Base-by-base conservation (phyloP, 1,284 basidiomycete genomes). In the Ceraceosorus guamensis region DNA sequence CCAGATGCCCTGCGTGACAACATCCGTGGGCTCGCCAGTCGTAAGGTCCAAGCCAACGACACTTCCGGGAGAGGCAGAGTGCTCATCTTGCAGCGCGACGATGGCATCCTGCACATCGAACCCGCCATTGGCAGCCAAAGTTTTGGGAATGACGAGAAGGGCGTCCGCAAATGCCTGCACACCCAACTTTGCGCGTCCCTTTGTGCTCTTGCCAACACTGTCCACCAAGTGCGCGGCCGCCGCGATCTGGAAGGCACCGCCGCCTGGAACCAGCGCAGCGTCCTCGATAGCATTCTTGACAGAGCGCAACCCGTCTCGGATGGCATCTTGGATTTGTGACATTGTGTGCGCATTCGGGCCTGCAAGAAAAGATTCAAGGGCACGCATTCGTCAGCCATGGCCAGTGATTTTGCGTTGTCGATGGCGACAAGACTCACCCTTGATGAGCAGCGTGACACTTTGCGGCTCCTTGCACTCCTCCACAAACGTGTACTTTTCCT, bases 281-380 rank as follows among this genome's bases (percentile, higher is more conserved):
- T 99, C 93, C 76, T 98, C 95, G 59, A 98, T 81, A 16, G 89
- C 89, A 76, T 98, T 98, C 82, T 98, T 98, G 58, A 97, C 92
- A 4, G 90, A 87, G 54, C 95, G 86, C 55, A 98, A 82, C 16
- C 95, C 95, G 77, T 98, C 95, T 37, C 95, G 87, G 50, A 99
- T 83, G 4, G 91, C 93, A 76, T 99, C 95, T 78, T 93, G 89
- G 66, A 96, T 93, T 79, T 96, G 95, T 66, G 88, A 85, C 70
- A 88, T 96, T 50, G 93, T 98, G 80, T 98, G 90, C 6, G 87
- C 82, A 78, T 99, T 98, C 57, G 93, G 95, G n/a, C 83, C 39
- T 41, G 39, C 11, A 11, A 41, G 39, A 3, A 3, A 3, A 80
- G 81, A 65, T 4, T 16, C n/a, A 35, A 34, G 24, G 1, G 1